phyloP scores from a whole-genome alignment of 1,284 basidiomycete genomes.

The Cystobasidium slooffiae region DNA sequence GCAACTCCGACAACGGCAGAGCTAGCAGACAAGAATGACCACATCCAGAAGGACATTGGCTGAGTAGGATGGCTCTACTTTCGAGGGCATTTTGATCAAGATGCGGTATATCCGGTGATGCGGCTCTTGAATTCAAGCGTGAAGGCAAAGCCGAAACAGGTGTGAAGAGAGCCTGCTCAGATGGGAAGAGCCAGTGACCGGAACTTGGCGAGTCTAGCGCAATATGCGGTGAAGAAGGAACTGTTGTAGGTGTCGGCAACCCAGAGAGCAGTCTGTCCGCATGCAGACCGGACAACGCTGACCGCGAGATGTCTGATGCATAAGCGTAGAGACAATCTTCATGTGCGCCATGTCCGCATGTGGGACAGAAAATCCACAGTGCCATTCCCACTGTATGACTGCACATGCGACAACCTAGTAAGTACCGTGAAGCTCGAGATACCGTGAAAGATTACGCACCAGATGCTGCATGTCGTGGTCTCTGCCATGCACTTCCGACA shows the following conservation, averaged over 20 bases:
- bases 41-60: conserved; percentile 40
- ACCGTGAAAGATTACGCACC: conserved; percentile 4
- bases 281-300: neutral
- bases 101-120: conserved; percentile 27
- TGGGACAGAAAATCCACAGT: conserved; percentile 32
- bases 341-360: conserved; percentile 40
- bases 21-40: conserved; percentile 37
- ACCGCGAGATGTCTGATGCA: conserved; percentile 32
- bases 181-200: conserved; percentile 35
- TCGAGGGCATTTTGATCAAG: conserved; percentile 26
- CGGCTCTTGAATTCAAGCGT: conserved; percentile 35
- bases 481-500: conserved; percentile 35
- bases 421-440: neutral
- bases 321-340: conserved; percentile 40
- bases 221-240: conserved; percentile 27
- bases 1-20: conserved; percentile 34
- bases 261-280: neutral
- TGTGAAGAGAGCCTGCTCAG: conserved; percentile 42
- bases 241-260: conserved; percentile 24
- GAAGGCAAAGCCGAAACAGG: conserved; percentile 23
- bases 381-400: conserved; percentile 24
- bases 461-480: conserved; percentile 33
- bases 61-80: conserved; percentile 33
- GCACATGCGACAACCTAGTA: neutral
- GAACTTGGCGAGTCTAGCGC: conserved; percentile 19